Evolutionary conservation across 371 early-diverging fungal species (phyloP), one percentile per base, ranked within the genome.

Genomic region (Mucor velutinosus): DNA sequence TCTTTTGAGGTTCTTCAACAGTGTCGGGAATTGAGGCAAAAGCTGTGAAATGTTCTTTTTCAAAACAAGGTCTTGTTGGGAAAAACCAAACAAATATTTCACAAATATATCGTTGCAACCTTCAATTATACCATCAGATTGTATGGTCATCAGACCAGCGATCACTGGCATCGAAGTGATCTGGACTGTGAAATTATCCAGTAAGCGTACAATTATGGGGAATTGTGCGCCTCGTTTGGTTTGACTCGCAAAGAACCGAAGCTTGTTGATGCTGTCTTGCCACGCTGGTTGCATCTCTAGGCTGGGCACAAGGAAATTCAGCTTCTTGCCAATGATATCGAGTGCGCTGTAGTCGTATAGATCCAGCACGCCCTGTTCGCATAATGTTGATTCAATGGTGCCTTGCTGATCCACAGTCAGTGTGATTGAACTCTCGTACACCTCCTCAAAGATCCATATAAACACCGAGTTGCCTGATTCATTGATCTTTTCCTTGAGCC

Each of bases 371-470:
- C 81, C 79, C 25, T 86, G 82, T 58, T 83, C 81, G 35, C 56
- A 45, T 14, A 58, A 12, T 3, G 83, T 78, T 45, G 86, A 77
- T 17, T 72, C 62, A 58, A 89, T 86, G 41, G 71, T 76, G 7
- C 88, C 88, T 87, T 88, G 47, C 25, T 65, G 56, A 66, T 76
- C 71, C 2, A 80, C 71, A 23, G 69, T 57, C 17, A 80, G 58
- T 41, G 72, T 72, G 14, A 85, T 82, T 8, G 82, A 76, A 3
- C 78, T 82, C 69, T 89, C 89, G 56, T 85, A 81, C 29, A 89
- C 89, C 66, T 87, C 88, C 75, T 90, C 89, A 74, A 90, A 87
- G 19, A 90, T 88, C 90, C 90, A 90, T 17, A 90, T 90, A 56
- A 84, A 85, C 12, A 90, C 78, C n/a, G 79, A 72, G 17, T 76